Evolutionary conservation across 805 yeast species (phyloP).

Genomic region (Vanderwaltozyma tropicalis): DNA sequence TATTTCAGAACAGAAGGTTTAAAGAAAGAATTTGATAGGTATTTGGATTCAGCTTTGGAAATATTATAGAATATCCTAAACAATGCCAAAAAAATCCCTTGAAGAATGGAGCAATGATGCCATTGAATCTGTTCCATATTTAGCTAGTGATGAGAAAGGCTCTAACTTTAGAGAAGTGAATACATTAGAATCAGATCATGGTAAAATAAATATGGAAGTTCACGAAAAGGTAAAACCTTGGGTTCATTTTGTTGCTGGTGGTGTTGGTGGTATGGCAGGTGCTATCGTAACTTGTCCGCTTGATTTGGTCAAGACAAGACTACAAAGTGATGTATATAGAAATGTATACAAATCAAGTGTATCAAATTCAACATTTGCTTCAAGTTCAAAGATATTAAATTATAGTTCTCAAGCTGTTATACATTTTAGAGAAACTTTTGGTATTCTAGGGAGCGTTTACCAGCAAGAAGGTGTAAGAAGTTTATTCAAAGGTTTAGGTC

Average conservation of each 20-base stretch:
- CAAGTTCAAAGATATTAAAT: constrained; percentile 15
- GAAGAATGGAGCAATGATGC: constrained; percentile 43
- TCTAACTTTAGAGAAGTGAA: constrained; percentile 38
- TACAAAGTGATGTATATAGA: constrained; percentile 80
- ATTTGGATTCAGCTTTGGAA: too few species aligned
- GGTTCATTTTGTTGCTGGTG: constrained; percentile 88
- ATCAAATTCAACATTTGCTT: constrained; percentile 2
- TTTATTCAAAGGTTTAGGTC: constrained; percentile 89
- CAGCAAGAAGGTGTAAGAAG: constrained; percentile 73
- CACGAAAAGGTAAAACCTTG: constrained; percentile 34
- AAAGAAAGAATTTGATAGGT: too few species aligned
- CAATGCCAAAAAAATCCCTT: constrained; percentile 23
- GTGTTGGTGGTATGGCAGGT: constrained; percentile 96
- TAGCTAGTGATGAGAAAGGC: constrained; percentile 66
- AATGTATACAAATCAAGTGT: constrained; percentile 35
- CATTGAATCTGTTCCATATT: constrained; percentile 45
- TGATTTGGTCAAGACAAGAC: constrained; percentile 90
- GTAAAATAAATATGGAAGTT: constrained; percentile 4
- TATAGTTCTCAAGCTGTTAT: constrained; percentile 39
- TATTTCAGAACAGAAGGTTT: too few species aligned
- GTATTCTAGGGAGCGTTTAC: constrained; percentile 60
- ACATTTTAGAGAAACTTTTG: constrained; percentile 77
- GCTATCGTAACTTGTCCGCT: constrained; percentile 90
- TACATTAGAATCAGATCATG: constrained; percentile 11
- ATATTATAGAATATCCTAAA: too few species aligned